Evolutionary conservation across 2,329 filamentous ascomycete species (phyloP).

Genomic region (Hypoxylon sp.): DNA sequence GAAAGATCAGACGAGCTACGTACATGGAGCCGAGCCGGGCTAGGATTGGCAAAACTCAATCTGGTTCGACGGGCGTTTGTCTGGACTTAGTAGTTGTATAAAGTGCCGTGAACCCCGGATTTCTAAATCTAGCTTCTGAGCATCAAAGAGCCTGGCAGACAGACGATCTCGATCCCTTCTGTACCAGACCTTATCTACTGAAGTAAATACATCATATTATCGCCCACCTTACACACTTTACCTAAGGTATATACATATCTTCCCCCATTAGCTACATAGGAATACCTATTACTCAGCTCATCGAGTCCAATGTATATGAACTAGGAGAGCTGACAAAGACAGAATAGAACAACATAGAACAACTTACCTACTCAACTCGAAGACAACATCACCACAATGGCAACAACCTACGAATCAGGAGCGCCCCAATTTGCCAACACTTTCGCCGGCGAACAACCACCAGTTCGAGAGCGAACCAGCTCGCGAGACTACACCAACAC

Average conservation of each 20-base stretch:
- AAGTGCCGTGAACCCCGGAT: conserved; percentile 24
- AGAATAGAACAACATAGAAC: conserved; percentile 3
- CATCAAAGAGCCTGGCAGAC: not conserved
- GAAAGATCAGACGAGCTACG: conserved; percentile 39
- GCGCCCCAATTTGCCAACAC: conserved; percentile 52
- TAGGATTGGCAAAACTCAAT: conserved; percentile 35
- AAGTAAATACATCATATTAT: conserved; percentile 9
- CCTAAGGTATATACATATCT: conserved; percentile 23
- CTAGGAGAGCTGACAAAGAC: conserved; percentile 17
- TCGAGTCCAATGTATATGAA: not conserved
- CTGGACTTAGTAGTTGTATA: conserved; percentile 32
- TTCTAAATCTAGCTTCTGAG: not conserved
- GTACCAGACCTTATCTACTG: not conserved
- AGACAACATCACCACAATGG: conserved; percentile 40
- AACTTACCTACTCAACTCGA: conserved; percentile 2
- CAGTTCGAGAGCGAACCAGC: conserved; percentile 55
- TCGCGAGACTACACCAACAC: conserved; percentile 54
- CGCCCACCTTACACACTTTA: conserved; percentile 17
- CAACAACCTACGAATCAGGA: conserved; percentile 45
- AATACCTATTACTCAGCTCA: not conserved
- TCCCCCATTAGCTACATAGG: not conserved
- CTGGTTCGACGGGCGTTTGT: conserved; percentile 22
- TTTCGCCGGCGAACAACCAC: conserved; percentile 54
- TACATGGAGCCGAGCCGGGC: conserved; percentile 34
- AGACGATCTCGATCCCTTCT: conserved; percentile 32